Percentiles rank a stretch among this genome's conserved stretches.
Conservation (phyloP, 2,329 filamentous ascomycete genomes). For the Colletotrichum destructivum region DNA sequence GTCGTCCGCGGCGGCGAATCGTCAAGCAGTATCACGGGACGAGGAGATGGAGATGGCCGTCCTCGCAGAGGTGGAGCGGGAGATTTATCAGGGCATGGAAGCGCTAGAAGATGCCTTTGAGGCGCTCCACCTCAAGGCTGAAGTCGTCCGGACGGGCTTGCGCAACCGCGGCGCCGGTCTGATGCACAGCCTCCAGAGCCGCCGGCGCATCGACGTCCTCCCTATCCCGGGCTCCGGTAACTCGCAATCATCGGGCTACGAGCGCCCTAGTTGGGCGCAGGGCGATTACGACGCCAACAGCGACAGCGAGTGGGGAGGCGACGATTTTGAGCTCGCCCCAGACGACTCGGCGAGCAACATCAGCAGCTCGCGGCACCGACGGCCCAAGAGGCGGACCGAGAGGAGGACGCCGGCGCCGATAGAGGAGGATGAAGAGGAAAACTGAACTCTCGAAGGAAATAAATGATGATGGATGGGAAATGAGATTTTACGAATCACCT, state of each 20-base stretch:
- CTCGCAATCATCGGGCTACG: conserved; percentile 61
- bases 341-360: conserved; percentile 89
- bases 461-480: conserved; percentile 10
- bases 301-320: conserved; percentile 72
- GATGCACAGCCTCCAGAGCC: conserved; percentile 74
- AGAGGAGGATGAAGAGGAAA: conserved; percentile 80
- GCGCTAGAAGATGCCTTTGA: conserved; percentile 95
- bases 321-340: conserved; percentile 76
- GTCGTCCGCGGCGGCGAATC: conserved; percentile 62
- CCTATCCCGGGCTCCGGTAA: conserved; percentile 63
- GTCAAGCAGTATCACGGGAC: conserved; percentile 84
- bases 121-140: conserved; percentile 87
- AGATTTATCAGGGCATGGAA: conserved; percentile 96
- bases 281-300: conserved; percentile 65
- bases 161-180: conserved; percentile 88
- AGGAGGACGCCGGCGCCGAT: conserved; percentile 81
- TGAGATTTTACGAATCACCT: conserved; percentile 10
- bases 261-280: conserved; percentile 63
- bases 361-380: conserved; percentile 76
- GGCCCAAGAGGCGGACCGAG: conserved; percentile 78
- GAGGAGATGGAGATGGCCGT: conserved; percentile 95
- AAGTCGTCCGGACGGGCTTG: conserved; percentile 82
- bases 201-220: conserved; percentile 70
- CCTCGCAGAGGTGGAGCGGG: conserved; percentile 90
- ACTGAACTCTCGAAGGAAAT: conserved; percentile 29